These are phyloP conservation scores for Cladosporium colombiae DNA, from an alignment of 2,329 filamentous ascomycete genomes.

Conservation along the genomic window DNA sequence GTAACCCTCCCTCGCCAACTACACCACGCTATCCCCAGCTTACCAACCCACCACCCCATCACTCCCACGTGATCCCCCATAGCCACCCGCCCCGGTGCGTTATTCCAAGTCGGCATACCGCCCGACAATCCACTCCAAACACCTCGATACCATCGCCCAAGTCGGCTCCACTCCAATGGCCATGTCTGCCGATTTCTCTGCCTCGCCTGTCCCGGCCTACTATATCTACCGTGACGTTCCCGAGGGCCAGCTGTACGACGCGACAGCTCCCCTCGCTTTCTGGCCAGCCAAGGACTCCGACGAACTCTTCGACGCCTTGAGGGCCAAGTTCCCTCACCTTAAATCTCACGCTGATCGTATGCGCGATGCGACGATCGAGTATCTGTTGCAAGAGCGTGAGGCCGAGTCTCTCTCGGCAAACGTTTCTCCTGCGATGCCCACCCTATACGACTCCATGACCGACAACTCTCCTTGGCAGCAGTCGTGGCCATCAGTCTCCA, in stretches of 20 bases:
- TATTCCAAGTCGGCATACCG: neutral
- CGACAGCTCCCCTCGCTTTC: constrained; percentile 37
- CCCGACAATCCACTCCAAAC: neutral
- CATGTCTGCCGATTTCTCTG: constrained; percentile 21
- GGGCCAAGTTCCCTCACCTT: constrained; percentile 37
- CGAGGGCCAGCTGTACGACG: constrained; percentile 35
- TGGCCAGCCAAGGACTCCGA: constrained; percentile 43
- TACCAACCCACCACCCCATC: neutral
- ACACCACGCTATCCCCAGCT: neutral
- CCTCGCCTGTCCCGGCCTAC: constrained; percentile 30
- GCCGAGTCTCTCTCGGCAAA: constrained; percentile 28
- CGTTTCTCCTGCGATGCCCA: constrained; percentile 26
- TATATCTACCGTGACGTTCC: constrained; percentile 38
- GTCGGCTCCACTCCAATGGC: constrained; percentile 25
- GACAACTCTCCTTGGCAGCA: constrained; percentile 30
- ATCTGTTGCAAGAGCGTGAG: constrained; percentile 39
- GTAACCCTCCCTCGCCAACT: neutral
- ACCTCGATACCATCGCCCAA: neutral
- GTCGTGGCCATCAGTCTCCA: constrained; percentile 35
- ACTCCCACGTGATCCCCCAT: neutral
- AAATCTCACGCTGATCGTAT: constrained; percentile 42
- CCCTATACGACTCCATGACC: constrained; percentile 22
- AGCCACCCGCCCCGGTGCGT: neutral
- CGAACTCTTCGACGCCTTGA: constrained; percentile 42
- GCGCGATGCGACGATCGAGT: constrained; percentile 42